Evolutionary conservation across 805 yeast species (phyloP), one percentile per base, ranked within the genome.

Genomic region (Ogataea methanolica): DNA sequence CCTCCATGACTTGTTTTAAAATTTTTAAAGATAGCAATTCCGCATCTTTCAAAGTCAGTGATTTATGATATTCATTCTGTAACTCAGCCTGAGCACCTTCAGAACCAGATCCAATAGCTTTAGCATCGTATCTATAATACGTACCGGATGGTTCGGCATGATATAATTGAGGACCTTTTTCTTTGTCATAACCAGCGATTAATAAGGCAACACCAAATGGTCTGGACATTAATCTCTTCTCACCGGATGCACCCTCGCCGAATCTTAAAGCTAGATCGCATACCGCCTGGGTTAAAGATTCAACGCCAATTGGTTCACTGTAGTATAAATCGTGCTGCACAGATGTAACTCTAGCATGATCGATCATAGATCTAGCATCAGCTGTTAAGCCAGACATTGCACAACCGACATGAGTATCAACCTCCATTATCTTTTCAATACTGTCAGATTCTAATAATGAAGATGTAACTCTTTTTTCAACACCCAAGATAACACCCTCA

Each of bases 121-220:
- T 95, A 29, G 99, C 99, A 62, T 94, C 97, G 66, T 94, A 94
- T 69, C 94, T 82, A 72, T 94, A 95, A 60, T 90, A 94, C 1
- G 99, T 94, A 49, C 99, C 99, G 14, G 96, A 88, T 36, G 99
- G 99, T 70, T 94, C 99, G n/a, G 98, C 96, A 67, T 94, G 97
- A 66, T 88, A 88, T 58, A 94, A 78, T 68, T 94, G 99, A 41
- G 97, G 96, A 0, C 99, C 99, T 61, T 88, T 84, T 58, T 88
- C 95, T 51, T 81, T 75, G 71, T 94, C 99, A 58, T 83, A 78
- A 43, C 99, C 99, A 5, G 98, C 99, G 62, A 94, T 85, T 60
- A 94, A 77, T 56, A 94, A 72, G 1, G 99, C 99, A 43, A 94
- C 99, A 65, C 99, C 99, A 67, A 94, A 94, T 12, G 99, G 99